Conservation (phyloP, 192 early-diverging fungal genomes). For the Blastocladiella britannica region DNA sequence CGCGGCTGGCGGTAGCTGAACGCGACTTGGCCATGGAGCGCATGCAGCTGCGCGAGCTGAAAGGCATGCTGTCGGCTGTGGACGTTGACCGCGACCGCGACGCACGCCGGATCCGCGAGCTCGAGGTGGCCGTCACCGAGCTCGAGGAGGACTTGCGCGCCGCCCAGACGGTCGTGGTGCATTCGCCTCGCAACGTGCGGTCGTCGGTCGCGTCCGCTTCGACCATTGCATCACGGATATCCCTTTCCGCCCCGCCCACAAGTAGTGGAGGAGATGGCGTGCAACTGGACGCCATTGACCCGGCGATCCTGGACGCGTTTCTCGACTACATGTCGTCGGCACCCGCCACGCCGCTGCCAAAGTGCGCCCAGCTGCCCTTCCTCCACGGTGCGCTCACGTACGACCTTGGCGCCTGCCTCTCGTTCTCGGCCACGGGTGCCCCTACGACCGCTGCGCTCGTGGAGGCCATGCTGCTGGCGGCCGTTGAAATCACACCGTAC, state of each 20-base stretch:
- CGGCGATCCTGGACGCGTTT: too few relatives aligned
- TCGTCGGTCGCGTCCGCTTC: neutral
- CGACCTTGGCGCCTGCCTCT: neutral
- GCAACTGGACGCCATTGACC: too few relatives aligned
- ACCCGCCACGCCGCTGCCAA: neutral
- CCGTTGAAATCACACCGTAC: neutral
- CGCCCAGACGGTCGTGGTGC: neutral
- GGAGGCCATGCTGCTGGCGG: neutral
- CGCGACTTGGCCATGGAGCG: too few relatives aligned
- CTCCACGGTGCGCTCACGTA: neutral
- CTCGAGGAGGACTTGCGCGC: neutral
- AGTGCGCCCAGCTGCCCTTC: neutral
- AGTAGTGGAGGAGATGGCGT: too few relatives aligned
- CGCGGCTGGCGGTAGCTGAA: too few relatives aligned
- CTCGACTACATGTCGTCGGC: too few relatives aligned
- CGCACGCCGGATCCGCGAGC: neutral
- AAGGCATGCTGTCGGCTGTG: neutral
- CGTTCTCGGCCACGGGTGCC: neutral
- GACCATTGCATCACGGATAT: neutral
- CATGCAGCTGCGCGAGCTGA: neutral
- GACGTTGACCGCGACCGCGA: neutral
- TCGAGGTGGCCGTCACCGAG: neutral
- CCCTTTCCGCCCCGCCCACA: too few relatives aligned
- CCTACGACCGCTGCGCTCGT: neutral
- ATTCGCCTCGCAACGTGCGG: neutral